Percentiles rank a stretch among this genome's conserved stretches.
Conservation (phyloP, 768 basidiomycete genomes). For the Amanita pallidorosea region DNA sequence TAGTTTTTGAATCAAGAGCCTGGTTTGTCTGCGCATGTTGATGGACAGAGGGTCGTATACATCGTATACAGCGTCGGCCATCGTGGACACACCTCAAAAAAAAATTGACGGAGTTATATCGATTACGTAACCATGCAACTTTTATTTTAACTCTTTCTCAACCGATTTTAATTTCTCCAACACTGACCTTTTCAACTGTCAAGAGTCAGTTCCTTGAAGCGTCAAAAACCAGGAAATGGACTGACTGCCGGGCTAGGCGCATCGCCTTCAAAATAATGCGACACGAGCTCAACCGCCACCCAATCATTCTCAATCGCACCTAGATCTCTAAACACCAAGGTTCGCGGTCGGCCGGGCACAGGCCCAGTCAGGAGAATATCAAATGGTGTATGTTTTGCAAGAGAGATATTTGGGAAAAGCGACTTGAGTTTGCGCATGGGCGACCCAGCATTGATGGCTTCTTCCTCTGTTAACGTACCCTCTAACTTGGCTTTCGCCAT, state of each 20-base stretch:
- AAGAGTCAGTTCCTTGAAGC: background rate
- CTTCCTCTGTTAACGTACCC: conserved; percentile 46
- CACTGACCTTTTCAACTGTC: conserved; percentile 38
- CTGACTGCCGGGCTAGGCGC: conserved; percentile 66
- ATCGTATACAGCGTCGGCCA: conserved; percentile 21
- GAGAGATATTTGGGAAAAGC: conserved; percentile 60
- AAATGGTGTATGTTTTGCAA: conserved; percentile 56
- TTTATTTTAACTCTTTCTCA: no score
- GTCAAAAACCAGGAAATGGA: conserved; percentile 4
- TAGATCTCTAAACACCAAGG: conserved; percentile 59
- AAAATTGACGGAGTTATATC: background rate
- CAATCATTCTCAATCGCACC: conserved; percentile 64
- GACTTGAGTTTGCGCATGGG: conserved; percentile 67
- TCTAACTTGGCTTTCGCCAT: conserved; percentile 40
- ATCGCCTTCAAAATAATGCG: conserved; percentile 64
- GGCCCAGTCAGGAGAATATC: conserved; percentile 63
- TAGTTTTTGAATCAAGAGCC: conserved; percentile 30
- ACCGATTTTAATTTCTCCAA: conserved; percentile 26
- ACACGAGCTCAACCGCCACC: conserved; percentile 62
- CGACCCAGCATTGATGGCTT: conserved; percentile 42
- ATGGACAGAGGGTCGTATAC: conserved; percentile 46
- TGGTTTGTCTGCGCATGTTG: conserved; percentile 45
- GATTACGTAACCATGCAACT: background rate
- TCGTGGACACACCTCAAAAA: background rate
- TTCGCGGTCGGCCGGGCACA: conserved; percentile 35